Base-by-base conservation (phyloP, 2,329 filamentous ascomycete genomes). In the Epichloe elymi region DNA sequence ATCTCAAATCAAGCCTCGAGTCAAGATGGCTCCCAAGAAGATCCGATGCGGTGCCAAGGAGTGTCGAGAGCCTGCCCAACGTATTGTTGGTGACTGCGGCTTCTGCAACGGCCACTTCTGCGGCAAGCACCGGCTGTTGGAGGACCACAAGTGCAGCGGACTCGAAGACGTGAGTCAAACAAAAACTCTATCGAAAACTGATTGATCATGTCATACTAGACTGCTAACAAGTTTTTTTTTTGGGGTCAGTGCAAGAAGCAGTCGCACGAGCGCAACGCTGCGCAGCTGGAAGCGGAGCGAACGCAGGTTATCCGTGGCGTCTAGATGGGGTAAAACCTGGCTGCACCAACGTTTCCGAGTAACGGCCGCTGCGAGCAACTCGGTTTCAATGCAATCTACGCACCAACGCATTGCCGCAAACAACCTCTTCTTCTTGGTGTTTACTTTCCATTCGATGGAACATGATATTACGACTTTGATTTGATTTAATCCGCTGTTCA, bases 41-140 rank as follows among this genome's bases (percentile, higher is more conserved):
- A 82, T 85, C 60, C 83, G 86, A 61, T 97, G 93, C 76, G 85
- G 78, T 57, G 89, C 87, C 74, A 90, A 91, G 70, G 83, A 89
- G 60, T 97, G 93, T 81, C 88, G 82, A 65, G 83, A 88, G 60
- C 79, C 80, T 33, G 90, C 89, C 15, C 90, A 96, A 69, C 85
- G 88, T 58, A 96, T 98, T 63, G 87, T 96, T 53, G 93, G 93
- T 50, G 91, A 97, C 73, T 98, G 93, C 71, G 85, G 83, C 55
- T 97, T 97, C 75, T 98, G 93, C 74, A 76, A 85, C 51, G 89
- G 90, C 44, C 87, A 94, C 67, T 97, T 88, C 75, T 98, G 93
- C 71, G 88, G 88, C 61, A 95, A 89, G 74, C 93, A 98, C 71
- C 80, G 93, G 51, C 79, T 97, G 71, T 71, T 97, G 57, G 93